Evolutionary conservation across 1,139 yeast genomes (phyloP), one percentile per base, ranked within the genome.

Genomic region (Pichia sp.): DNA sequence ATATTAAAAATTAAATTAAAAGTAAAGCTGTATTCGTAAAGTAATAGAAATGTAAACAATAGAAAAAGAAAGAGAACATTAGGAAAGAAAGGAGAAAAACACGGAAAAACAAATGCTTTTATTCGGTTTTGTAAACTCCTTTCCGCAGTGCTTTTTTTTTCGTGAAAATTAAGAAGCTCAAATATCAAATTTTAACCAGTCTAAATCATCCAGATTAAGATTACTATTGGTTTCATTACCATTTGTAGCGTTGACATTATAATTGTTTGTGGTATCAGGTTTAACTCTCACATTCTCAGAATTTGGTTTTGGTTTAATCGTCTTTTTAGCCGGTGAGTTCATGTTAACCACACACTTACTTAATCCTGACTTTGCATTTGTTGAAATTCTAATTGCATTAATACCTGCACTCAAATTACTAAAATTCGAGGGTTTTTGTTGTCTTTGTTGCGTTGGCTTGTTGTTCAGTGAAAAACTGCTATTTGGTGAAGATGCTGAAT

Each of bases 181-280:
- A 29, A 56, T 52, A 33, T 58, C 62, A 47, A 59, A 59, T 35
- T 57, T 59, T 20, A 59, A 43, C 63, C 63, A 59, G 29, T 57
- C 62, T 15, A 59, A 48, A 40, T 59, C 63, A 16, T 49, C 49
- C 38, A 56, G 37, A 35, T 42, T 40, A 9, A 40, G 5, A n/a
- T 21, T 26, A 5, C 6, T 14, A 9, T 23, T 21, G 35, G 14
- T 31, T n/a, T 31, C 29, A 21, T 31, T 32, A n/a, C 21, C 31
- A 22, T 39, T 46, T 5, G 34, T 41, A 18, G 7, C 11, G 10
- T 28, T 28, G 20, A 19, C n/a, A 11, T n/a, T n/a, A n/a, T n/a
- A n/a, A n/a, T n/a, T n/a, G n/a, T n/a, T n/a, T n/a, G n/a, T n/a
- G n/a, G n/a, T n/a, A n/a, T n/a, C n/a, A n/a, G n/a, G n/a, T n/a